Percentiles rank a stretch among this genome's conserved stretches.
Evolutionary conservation across 2,329 filamentous ascomycete genomes (phyloP).

Genomic region (Periconia sp.): DNA sequence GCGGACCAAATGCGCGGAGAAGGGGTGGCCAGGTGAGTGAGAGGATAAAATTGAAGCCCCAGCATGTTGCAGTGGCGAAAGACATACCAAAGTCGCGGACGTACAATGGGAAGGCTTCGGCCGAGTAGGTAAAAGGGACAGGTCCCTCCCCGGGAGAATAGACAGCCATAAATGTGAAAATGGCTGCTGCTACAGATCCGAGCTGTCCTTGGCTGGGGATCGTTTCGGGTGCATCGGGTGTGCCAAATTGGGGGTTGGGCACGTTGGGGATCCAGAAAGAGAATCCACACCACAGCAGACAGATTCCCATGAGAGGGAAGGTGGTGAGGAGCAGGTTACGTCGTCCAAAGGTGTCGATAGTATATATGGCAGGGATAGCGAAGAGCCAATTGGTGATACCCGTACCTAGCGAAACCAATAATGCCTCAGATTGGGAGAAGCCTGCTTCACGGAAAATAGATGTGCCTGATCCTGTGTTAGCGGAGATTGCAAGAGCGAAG

Average conservation of each 20-base stretch:
- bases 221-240: not conserved
- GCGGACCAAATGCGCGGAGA: constrained; percentile 49
- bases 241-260: constrained; percentile 3
- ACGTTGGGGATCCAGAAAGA: constrained; percentile 28
- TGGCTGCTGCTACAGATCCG: constrained; percentile 42
- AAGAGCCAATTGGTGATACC: constrained; percentile 50
- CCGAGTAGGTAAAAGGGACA: constrained; percentile 42
- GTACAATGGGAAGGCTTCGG: constrained; percentile 50
- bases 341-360: constrained; percentile 49
- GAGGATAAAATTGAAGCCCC: constrained; percentile 60
- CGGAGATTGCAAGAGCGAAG: not conserved
- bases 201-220: constrained; percentile 20
- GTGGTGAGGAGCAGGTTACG: constrained; percentile 49
- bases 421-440: constrained; percentile 38
- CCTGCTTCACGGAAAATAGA: constrained; percentile 37
- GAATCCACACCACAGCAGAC: constrained; percentile 32
- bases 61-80: constrained; percentile 56
- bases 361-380: constrained; percentile 49
- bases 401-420: constrained; percentile 47
- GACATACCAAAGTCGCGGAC: constrained; percentile 47
- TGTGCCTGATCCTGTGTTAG: constrained; percentile 6
- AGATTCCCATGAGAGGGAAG: constrained; percentile 51
- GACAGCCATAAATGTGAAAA: constrained; percentile 56
- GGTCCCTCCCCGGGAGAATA: constrained; percentile 35
- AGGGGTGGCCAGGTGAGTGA: constrained; percentile 58